These are phyloP conservation scores for Phymatotrichopsis omnivora DNA, from an alignment of 2,329 filamentous ascomycete genomes.

Conservation along the genomic window DNA sequence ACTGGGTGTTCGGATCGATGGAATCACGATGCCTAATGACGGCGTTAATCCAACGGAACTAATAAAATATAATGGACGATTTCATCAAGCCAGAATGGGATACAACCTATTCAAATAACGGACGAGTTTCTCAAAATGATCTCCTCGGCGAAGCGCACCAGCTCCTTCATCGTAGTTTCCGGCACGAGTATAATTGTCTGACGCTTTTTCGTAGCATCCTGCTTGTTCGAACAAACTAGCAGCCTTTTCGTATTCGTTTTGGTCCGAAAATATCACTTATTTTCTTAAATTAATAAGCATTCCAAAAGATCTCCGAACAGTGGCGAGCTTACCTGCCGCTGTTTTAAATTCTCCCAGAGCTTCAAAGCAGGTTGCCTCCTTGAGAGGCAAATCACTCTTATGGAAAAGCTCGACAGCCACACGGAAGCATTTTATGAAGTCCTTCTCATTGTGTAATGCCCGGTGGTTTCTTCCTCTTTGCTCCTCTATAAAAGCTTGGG, in stretches of 20 bases:
- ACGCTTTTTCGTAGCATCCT: constrained; percentile 6
- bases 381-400: constrained; percentile 6
- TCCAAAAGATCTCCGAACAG: not conserved
- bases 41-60: too few relatives aligned
- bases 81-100: too few relatives aligned
- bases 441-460: not conserved
- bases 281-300: not conserved
- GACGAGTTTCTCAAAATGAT: constrained; percentile 9
- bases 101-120: constrained; percentile 14
- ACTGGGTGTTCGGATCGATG: constrained; percentile 2
- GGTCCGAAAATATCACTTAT: constrained; percentile 7
- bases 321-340: constrained; percentile 14
- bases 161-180: constrained; percentile 4
- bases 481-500: constrained; percentile 10
- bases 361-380: constrained; percentile 16
- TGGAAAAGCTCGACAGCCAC: constrained; percentile 3
- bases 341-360: constrained; percentile 5
- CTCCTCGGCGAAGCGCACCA: constrained; percentile 3
- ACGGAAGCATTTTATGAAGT: constrained; percentile 2
- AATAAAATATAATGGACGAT: too few relatives aligned
- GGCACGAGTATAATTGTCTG: constrained; percentile 5
- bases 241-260: constrained; percentile 8
- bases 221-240: constrained; percentile 12
- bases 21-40: too few relatives aligned
- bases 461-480: constrained; percentile 12